Percentiles rank a stretch among this genome's conserved stretches.
Evolutionary conservation across 805 yeast genomes (phyloP).

Genomic region (Suhomyces vadensis): DNA sequence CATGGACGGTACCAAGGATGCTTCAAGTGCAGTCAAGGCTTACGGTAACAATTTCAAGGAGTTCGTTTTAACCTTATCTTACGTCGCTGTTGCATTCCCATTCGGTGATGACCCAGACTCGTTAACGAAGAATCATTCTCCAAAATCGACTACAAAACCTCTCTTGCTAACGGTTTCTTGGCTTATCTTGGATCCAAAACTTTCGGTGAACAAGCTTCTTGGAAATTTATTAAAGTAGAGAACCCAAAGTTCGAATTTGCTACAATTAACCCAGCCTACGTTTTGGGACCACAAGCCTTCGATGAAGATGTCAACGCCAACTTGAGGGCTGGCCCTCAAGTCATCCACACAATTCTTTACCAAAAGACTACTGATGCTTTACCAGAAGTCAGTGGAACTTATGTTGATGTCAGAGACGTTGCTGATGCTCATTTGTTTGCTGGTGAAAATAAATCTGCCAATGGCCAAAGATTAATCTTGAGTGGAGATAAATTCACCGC

Average conservation of each 20-base stretch:
- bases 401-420: conserved; percentile 62
- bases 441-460: conserved; percentile 30
- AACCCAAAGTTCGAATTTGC: conserved; percentile 27
- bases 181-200: conserved; percentile 58
- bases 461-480: conserved; percentile 22
- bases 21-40: conserved; percentile 44
- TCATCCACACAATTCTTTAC: conserved; percentile 4
- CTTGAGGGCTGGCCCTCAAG: conserved; percentile 11
- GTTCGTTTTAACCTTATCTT: conserved; percentile 20
- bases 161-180: conserved; percentile 37
- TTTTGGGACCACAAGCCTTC: conserved; percentile 20
- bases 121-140: conserved; percentile 54
- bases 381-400: conserved; percentile 16
- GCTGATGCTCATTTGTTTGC: conserved; percentile 58
- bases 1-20: conserved; percentile 51
- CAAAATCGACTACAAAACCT: conserved; percentile 50
- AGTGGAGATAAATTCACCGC: not conserved
- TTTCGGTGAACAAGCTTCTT: conserved; percentile 60
- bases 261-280: conserved; percentile 27
- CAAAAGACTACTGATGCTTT: conserved; percentile 12
- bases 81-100: conserved; percentile 12
- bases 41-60: conserved; percentile 15
- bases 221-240: conserved; percentile 48
- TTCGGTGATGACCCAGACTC: conserved; percentile 28
- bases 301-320: conserved; percentile 13